Base-by-base conservation (phyloP, 805 yeast genomes). In the Naumovozyma dairenensis region DNA sequence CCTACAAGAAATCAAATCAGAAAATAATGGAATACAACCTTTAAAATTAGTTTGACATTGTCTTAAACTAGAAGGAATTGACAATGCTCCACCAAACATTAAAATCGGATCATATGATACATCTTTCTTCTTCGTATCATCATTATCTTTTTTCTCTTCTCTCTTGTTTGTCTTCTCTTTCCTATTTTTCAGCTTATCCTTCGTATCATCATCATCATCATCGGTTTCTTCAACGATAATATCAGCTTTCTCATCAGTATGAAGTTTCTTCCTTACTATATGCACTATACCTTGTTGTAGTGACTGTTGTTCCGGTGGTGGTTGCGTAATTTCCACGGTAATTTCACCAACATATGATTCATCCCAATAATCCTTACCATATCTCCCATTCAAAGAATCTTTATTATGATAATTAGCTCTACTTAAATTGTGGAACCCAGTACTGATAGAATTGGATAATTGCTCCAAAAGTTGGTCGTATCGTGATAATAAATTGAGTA, bases 291-390 rank as follows among this genome's bases (percentile, higher is more conserved):
- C 37, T n/a, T n/a, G 3, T 21, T 19, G 13, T 29, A 17, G 24
- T 16, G 14, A 17, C 21, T 28, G n/a, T 13, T 19, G n/a, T n/a
- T n/a, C n/a, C n/a, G n/a, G n/a, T n/a, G n/a, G n/a, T n/a, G n/a
- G n/a, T n/a, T n/a, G n/a, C 18, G 31, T 33, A n/a, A 38, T 27
- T 6, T 35, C 17, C 0, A 48, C 46, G 4, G 22, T 29, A 13
- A 43, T 22, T 21, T 44, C 42, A 7, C 61, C 60, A n/a, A 26
- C 42, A 32, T 47, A 52, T 0, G 48, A 38, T 20, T 50, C 40
- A 36, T 55, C 58, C 52, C 55, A 56, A 29, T 56, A 55, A 32
- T 53, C 58, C 25, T 32, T 25, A n/a, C 61, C 61, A 32, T 51
- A 56, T 16, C 48, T 39, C 4, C 58, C 59, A 25, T 55, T 36